These are phyloP conservation scores for Fusarium begoniae DNA, from an alignment of 2,329 filamentous ascomycete species.

Conservation along the genomic window DNA sequence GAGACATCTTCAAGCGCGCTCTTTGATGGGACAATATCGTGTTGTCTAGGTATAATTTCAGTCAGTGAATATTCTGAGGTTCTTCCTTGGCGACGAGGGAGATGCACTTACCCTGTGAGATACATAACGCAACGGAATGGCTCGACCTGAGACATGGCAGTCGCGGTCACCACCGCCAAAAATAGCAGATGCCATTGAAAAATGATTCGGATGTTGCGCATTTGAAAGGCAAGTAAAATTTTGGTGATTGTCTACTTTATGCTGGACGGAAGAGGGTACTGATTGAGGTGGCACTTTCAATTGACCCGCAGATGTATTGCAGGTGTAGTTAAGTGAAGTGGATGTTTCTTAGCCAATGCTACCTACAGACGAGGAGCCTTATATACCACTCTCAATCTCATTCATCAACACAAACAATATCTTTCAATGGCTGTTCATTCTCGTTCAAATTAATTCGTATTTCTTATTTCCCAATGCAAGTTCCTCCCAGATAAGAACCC, in stretches of 20 bases:
- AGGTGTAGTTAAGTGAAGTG: not conserved
- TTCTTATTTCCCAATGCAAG: not conserved
- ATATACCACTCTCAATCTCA: too few relatives aligned
- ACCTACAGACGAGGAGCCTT: too few relatives aligned
- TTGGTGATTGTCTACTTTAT: not conserved
- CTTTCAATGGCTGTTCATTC: not conserved
- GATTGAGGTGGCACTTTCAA: not conserved
- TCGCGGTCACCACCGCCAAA: not conserved
- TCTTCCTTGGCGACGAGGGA: not conserved
- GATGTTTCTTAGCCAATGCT: too few relatives aligned
- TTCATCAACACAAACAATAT: too few relatives aligned
- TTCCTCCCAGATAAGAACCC: not conserved
- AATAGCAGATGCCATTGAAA: not conserved
- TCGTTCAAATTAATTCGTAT: not conserved
- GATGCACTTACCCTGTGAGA: constrained; percentile 54
- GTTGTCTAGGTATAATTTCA: constrained; percentile 53
- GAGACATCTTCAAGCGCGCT: constrained; percentile 57
- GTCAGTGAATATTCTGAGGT: not conserved
- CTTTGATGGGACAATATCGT: constrained; percentile 53
- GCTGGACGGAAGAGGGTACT: not conserved
- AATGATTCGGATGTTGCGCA: not conserved
- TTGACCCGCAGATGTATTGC: not conserved
- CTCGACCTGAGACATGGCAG: not conserved
- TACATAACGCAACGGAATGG: constrained; percentile 56
- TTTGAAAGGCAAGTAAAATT: not conserved